Evolutionary conservation across 768 basidiomycete species (phyloP).

Genomic region (Phylloporus scabripes): DNA sequence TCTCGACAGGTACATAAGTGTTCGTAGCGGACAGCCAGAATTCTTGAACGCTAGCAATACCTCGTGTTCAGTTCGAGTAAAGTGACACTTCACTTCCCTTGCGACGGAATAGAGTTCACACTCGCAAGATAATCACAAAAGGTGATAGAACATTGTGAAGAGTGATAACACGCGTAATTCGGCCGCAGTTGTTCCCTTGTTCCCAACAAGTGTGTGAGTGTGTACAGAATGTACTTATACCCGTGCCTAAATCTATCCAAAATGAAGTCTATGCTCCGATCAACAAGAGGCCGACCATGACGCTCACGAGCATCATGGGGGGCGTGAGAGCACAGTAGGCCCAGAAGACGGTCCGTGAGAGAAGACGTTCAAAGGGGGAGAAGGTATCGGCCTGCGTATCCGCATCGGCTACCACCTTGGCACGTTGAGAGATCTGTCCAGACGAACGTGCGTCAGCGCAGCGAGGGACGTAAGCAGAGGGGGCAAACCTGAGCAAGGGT

Average conservation of each 20-base stretch:
- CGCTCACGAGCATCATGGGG: conserved; percentile 71
- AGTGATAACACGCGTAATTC: neutral
- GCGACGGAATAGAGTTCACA: too few relatives aligned
- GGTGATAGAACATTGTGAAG: neutral
- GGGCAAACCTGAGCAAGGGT: conserved; percentile 52
- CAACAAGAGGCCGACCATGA: conserved; percentile 66
- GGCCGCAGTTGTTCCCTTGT: neutral
- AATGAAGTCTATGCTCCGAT: conserved; percentile 39
- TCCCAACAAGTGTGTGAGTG: neutral
- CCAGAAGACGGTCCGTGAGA: conserved; percentile 91
- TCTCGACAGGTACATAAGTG: too few relatives aligned
- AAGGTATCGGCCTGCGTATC: neutral
- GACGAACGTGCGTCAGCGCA: neutral
- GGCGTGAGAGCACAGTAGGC: conserved; percentile 86
- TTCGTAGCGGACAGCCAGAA: too few relatives aligned
- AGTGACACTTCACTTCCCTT: neutral
- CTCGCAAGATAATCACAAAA: neutral
- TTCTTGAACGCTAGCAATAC: too few relatives aligned
- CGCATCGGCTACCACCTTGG: neutral
- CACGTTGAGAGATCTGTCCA: conserved; percentile 20
- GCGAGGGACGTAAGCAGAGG: neutral
- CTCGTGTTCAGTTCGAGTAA: neutral
- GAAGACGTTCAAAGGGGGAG: conserved; percentile 72
- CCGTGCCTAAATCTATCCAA: neutral
- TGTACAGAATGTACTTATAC: neutral